Evolutionary conservation across 495 filamentous ascomycete species (phyloP).

Genomic region (Penicillium verhagenii): DNA sequence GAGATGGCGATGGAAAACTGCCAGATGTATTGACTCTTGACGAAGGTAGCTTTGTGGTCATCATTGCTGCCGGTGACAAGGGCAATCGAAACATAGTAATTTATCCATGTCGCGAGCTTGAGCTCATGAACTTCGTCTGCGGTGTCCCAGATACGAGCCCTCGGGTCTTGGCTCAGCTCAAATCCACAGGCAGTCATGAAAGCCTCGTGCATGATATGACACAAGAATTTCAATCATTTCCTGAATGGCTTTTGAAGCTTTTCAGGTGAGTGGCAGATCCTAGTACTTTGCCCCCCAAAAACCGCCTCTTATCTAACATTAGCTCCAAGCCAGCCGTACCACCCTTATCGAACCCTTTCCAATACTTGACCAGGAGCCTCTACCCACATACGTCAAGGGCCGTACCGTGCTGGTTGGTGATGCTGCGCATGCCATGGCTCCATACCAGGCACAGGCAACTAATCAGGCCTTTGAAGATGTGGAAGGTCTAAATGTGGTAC

Average conservation of each 20-base stretch:
- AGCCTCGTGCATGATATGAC: background rate
- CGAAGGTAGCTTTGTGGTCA: slow-evolving; percentile 3
- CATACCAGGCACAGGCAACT: slow-evolving; percentile 5
- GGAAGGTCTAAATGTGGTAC: background rate
- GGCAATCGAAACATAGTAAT: slow-evolving; percentile 10
- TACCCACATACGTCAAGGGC: background rate
- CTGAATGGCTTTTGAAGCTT: background rate
- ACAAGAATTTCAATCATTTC: background rate
- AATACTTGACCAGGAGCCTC: background rate
- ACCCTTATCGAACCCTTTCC: background rate
- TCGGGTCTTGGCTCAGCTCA: background rate
- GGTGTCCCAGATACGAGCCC: slow-evolving; percentile 6
- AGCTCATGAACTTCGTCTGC: slow-evolving; percentile 11
- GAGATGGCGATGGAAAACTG: background rate
- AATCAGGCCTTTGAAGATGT: slow-evolving; percentile 7
- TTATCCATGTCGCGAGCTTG: slow-evolving; percentile 5
- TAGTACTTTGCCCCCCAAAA: background rate
- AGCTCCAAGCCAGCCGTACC: background rate
- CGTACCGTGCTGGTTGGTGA: slow-evolving; percentile 6
- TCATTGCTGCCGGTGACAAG: slow-evolving; percentile 7
- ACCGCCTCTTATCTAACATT: background rate
- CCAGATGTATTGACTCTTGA: slow-evolving; percentile 1
- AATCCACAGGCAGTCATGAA: background rate
- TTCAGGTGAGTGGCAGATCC: background rate
- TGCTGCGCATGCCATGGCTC: slow-evolving; percentile 4